Conservation (phyloP, 352 stramenopile species). For the Lagenidium sp. region DNA sequence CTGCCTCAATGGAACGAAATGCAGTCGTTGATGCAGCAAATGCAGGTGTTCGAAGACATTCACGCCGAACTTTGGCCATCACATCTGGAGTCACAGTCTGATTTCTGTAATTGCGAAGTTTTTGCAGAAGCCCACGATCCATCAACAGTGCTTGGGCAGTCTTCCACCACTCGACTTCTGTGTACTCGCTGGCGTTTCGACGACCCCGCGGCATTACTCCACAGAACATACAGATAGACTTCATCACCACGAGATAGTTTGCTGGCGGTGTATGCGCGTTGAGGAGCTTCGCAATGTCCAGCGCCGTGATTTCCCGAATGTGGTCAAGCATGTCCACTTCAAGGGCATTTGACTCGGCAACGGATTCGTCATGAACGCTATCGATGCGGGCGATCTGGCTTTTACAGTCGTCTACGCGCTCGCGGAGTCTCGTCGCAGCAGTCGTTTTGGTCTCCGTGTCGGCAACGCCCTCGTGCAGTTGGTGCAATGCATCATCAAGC, state of each 20-base stretch:
- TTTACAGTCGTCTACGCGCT: slow-evolving; percentile 45
- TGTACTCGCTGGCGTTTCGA: slow-evolving; percentile 54
- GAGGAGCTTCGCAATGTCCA: slow-evolving; percentile 59
- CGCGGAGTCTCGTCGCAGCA: slow-evolving; percentile 23
- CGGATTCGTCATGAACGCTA: slow-evolving; percentile 29
- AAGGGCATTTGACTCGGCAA: slow-evolving; percentile 38
- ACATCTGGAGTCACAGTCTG: slow-evolving; percentile 45
- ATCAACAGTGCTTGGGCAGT: slow-evolving; percentile 70
- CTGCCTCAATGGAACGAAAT: slow-evolving; percentile 10
- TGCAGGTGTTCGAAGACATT: slow-evolving; percentile 42
- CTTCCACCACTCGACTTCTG: slow-evolving; percentile 74
- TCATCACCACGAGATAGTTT: slow-evolving; percentile 50
- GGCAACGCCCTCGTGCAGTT: slow-evolving; percentile 64
- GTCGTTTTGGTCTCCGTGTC: slow-evolving; percentile 61
- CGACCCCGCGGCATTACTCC: slow-evolving; percentile 42
- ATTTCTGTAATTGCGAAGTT: slow-evolving; percentile 41
- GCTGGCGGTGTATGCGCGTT: slow-evolving; percentile 44
- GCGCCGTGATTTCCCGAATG: slow-evolving; percentile 61
- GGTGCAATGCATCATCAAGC: slow-evolving; percentile 30
- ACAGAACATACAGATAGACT: slow-evolving; percentile 65
- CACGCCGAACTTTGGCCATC: slow-evolving; percentile 67
- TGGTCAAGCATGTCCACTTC: slow-evolving; percentile 50
- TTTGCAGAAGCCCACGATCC: slow-evolving; percentile 56
- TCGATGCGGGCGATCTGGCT: slow-evolving; percentile 44
- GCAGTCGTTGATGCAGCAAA: slow-evolving; percentile 22